Evolutionary conservation across 768 basidiomycete species (phyloP).

Genomic region (Cystobasidium tubakii): DNA sequence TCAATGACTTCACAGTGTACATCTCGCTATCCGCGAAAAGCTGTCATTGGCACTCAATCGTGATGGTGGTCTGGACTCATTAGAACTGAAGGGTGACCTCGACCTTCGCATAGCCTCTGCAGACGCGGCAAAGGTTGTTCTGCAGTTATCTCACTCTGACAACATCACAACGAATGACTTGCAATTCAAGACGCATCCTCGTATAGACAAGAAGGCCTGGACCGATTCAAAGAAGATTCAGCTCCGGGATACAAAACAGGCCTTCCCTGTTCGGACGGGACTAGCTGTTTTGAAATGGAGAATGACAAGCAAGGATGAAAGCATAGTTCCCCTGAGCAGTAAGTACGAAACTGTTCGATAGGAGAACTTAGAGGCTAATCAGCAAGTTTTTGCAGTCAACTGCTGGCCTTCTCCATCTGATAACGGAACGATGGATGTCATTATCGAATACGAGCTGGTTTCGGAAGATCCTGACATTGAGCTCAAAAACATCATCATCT

Average conservation of each 20-base stretch:
- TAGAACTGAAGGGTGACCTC: conserved; percentile 93
- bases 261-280: conserved; percentile 78
- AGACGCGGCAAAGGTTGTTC: conserved; percentile 63
- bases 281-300: conserved; percentile 89
- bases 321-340: conserved; percentile 84
- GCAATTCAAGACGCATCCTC: conserved; percentile 96
- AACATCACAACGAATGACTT: conserved; percentile 62
- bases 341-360: conserved; percentile 48
- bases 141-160: conserved; percentile 58
- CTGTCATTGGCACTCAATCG: conserved; percentile 73
- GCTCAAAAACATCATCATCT: conserved; percentile 76
- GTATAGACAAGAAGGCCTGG: conserved; percentile 76
- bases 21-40: conserved; percentile 76
- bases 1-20: conserved; percentile 53
- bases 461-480: conserved; percentile 68
- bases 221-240: conserved; percentile 65
- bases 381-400: conserved; percentile 62
- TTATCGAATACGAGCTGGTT: conserved; percentile 86
- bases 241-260: conserved; percentile 71
- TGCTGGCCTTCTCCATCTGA: conserved; percentile 93
- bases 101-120: conserved; percentile 79
- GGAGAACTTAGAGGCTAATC: not conserved
- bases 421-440: conserved; percentile 87
- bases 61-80: conserved; percentile 80
- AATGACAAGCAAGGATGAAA: conserved; percentile 83